Evolutionary conservation across 2,329 filamentous ascomycete species (phyloP).

Genomic region (Fusarium luffae): DNA sequence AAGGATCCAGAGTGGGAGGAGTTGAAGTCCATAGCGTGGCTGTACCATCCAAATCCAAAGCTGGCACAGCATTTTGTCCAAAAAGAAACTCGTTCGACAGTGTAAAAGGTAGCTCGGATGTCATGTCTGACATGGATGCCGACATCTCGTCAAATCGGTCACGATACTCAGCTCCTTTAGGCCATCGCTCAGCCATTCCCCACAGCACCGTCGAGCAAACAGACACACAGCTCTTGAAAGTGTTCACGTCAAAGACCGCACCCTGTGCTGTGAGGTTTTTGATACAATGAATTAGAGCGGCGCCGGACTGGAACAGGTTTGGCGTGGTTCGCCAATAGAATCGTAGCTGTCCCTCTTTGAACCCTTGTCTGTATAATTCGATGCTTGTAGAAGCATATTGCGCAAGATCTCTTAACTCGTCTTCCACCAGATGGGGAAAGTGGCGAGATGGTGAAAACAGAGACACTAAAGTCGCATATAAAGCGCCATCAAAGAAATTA

Average conservation of each 20-base stretch:
- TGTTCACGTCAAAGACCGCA: background rate
- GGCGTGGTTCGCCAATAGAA: constrained; percentile 47
- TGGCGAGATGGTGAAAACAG: constrained; percentile 38
- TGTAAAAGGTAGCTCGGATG: rapidly evolving
- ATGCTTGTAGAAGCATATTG: constrained; percentile 33
- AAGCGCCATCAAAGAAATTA: constrained; percentile 38
- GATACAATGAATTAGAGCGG: constrained; percentile 39
- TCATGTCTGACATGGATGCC: constrained; percentile 12
- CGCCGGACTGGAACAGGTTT: constrained; percentile 41
- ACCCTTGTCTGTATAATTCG: constrained; percentile 32
- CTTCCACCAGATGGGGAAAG: constrained; percentile 21
- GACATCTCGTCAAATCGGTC: constrained; percentile 42
- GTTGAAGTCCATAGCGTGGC: background rate
- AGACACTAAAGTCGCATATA: constrained; percentile 30
- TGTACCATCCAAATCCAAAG: constrained; percentile 8
- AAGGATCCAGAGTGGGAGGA: constrained; percentile 6
- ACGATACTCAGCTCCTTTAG: constrained; percentile 39
- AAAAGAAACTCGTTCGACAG: background rate
- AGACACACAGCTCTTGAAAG: constrained; percentile 22
- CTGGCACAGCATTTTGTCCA: background rate
- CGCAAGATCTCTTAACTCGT: constrained; percentile 30
- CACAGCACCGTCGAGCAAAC: constrained; percentile 43
- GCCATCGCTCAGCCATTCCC: constrained; percentile 47
- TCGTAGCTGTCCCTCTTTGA: constrained; percentile 38
- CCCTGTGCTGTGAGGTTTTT: background rate